Evolutionary conservation across 768 basidiomycete genomes (phyloP).

Genomic region (Russula virescens): DNA sequence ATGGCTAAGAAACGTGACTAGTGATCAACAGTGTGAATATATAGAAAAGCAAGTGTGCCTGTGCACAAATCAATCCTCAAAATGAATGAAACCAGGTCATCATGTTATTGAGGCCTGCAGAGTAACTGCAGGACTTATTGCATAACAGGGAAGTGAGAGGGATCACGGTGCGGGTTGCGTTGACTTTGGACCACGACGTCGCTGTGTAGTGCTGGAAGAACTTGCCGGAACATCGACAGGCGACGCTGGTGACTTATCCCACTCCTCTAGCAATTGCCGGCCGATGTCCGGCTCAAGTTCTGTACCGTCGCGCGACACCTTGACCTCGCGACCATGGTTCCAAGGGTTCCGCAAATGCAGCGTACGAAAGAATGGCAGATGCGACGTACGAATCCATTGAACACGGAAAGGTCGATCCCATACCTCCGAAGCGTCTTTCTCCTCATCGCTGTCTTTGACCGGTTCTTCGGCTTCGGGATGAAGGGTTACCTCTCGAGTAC

Average conservation of each 20-base stretch:
- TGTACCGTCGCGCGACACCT: constrained; percentile 85
- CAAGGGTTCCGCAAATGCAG: constrained; percentile 85
- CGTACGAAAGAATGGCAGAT: constrained; percentile 69
- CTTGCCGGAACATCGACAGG: constrained; percentile 16
- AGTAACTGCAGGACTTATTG: background rate
- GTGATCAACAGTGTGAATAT: no score
- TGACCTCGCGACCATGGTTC: constrained; percentile 81
- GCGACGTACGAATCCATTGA: constrained; percentile 71
- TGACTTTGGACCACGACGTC: constrained; percentile 9
- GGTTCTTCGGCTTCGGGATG: constrained; percentile 16
- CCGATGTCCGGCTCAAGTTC: constrained; percentile 82
- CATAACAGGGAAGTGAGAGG: background rate
- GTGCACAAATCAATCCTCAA: no score
- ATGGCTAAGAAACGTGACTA: no score
- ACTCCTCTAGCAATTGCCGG: constrained; percentile 61
- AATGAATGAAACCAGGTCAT: background rate
- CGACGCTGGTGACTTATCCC: constrained; percentile 39
- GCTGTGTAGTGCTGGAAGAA: background rate
- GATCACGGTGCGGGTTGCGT: background rate
- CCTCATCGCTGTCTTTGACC: constrained; percentile 28
- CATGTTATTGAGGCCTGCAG: background rate
- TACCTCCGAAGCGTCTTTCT: constrained; percentile 24
- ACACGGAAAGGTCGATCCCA: constrained; percentile 82
- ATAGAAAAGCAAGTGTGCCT: no score
- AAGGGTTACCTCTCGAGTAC: background rate